Evolutionary conservation across 2,329 filamentous ascomycete genomes (phyloP).

Genomic region (Neofusicoccum ribis): DNA sequence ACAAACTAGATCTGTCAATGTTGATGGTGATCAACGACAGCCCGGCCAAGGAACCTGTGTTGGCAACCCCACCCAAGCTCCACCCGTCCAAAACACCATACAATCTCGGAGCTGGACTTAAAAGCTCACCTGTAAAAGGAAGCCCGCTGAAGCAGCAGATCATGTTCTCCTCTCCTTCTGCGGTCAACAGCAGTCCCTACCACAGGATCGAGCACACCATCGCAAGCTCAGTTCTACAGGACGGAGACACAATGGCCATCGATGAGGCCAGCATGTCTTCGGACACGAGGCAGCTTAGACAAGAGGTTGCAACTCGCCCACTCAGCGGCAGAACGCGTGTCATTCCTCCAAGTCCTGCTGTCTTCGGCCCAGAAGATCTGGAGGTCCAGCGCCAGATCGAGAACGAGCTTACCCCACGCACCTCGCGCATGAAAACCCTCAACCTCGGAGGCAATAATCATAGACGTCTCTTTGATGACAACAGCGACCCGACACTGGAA

Average conservation of each 20-base stretch:
- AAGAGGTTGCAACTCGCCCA: background rate
- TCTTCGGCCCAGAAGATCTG: slow-evolving; percentile 5
- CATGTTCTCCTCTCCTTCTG: slow-evolving; percentile 15
- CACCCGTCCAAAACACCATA: slow-evolving; percentile 9
- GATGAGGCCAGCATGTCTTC: background rate
- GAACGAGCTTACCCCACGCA: slow-evolving; percentile 6
- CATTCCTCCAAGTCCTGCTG: slow-evolving; percentile 5
- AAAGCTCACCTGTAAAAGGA: background rate
- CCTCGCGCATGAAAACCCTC: background rate
- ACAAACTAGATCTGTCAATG: slow-evolving; percentile 34
- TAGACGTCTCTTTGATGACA: background rate
- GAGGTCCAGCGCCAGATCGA: slow-evolving; percentile 11
- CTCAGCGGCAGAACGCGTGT: background rate
- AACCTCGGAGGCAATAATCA: background rate
- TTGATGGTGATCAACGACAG: slow-evolving; percentile 35
- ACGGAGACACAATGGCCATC: background rate
- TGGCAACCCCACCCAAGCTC: background rate
- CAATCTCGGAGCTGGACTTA: background rate
- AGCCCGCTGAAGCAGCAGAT: slow-evolving; percentile 19
- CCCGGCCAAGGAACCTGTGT: slow-evolving; percentile 2
- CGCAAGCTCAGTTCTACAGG: slow-evolving; percentile 9
- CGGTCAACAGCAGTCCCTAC: slow-evolving; percentile 15
- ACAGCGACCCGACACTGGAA: background rate
- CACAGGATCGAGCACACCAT: slow-evolving; percentile 8
- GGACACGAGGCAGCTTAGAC: background rate